Evolutionary conservation across 1,284 basidiomycete genomes (phyloP), one percentile per base, ranked within the genome.

Genomic region (Austroboletus niveus): DNA sequence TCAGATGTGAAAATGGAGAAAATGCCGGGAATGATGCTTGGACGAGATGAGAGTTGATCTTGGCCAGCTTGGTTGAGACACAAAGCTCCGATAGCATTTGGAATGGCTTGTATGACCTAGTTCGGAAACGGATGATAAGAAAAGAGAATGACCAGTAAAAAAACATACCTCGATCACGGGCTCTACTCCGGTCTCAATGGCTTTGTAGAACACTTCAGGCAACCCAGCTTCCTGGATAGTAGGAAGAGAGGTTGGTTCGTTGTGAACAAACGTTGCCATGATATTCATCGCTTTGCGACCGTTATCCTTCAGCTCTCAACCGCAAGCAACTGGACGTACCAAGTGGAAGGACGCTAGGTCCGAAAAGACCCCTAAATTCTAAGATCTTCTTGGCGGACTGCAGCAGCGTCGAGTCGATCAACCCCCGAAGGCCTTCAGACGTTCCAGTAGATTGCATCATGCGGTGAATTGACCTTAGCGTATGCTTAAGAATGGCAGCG

Each of bases 221-320:
- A 99, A 72, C 27, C 89, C 85, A 45, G 86, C 82, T 70, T 99
- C 97, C 70, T 99, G 97, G 36, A 99, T 87, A 47, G 95, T 89
- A 1, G 84, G 75, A 51, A 99, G 76, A 12, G 93, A 97, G 0
- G 96, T 98, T 10, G 97, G 97, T 72, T 99, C 97, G 63, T 98
- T 99, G 77, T 99, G 96, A 15, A 99, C 88, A 69, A 99, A 98
- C 0, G 94, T 95, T 6, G 96, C 87, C 87, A 98, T 94, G 67
- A 98, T 92, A 71, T 96, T 96, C 76, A 98, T 93, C 2, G 93
- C 93, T 91, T 63, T 17, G 48, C 17, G 22, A 15, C 2, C 24
- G 43, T 60, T 53, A 63, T 27, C 48, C 20, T 49, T n/a, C 32
- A 20, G 22, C 4, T 42, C 17, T 39, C 32, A 5, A 49, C 38